Base-by-base conservation (phyloP, 257 asterid genomes). In the Osmanthus fragrans region DNA sequence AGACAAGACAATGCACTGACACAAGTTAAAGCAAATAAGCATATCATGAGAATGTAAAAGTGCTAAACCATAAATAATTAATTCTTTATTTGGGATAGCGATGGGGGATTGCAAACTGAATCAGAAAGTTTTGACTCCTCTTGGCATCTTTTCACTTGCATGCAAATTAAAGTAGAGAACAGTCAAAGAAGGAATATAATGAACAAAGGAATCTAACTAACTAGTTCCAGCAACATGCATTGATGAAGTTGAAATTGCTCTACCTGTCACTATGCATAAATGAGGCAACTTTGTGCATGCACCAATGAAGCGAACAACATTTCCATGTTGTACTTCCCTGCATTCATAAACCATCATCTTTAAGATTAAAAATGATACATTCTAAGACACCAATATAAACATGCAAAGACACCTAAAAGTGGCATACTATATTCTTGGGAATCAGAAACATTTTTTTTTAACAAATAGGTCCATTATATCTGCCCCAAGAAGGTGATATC, bases 241-340 rank as follows among this genome's bases (percentile, higher is more conserved):
- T 80, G 73, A 54, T 67, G 76, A 65, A 12, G 72, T 77, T 49
- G 76, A 75, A 80, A 81, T 74, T n/a, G 67, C 65, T 74, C 75
- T 86, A 94, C 97, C 99, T 87, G 99, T 92, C 78, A 92, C 84
- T 71, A 94, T 92, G 87, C 92, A 90, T 80, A 91, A 83, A 77
- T 90, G 89, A 51, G 97, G 99, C 72, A 83, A 84, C 86, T 88
- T 88, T 60, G 92, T 85, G 87, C 96, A 90, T 67, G 97, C 95
- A 74, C 97, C 99, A 60, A 94, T 86, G 87, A 91, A 92, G n/a
- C 86, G 90, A 70, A 92, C 96, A 77, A 92, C 85, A 82, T 94
- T 90, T 86, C 36, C 85, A 87, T 94, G 97, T 60, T 89, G 91
- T 66, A 92, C 95, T 84, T 92, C 88, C 83, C 99, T 94, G 93